Evolutionary conservation across 2,329 filamentous ascomycete species (phyloP), one percentile per base, ranked within the genome.

Genomic region (Emergomyces orientalis): DNA sequence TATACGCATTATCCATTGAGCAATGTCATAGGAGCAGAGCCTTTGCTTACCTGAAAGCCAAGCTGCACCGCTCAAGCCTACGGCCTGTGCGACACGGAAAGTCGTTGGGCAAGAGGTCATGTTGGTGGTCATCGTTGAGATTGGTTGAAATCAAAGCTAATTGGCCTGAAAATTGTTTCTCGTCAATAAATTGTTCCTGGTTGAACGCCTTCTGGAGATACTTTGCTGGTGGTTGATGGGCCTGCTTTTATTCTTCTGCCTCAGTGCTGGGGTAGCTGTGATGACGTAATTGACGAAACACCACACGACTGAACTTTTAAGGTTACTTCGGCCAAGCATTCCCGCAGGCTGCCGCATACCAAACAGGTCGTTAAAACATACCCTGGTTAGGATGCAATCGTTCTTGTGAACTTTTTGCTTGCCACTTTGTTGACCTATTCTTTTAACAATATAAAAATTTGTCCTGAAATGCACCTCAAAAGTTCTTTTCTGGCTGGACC

Each of bases 61-160:
- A n/a, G 68, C 69, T 25, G 72, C 68, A 17, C 72, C 71, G 5
- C 66, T 69, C 13, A 72, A 62, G 55, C 71, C 72, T 8, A 72
- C 57, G 8, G 64, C 67, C 54, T 73, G 72, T 19, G 71, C 71
- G 37, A 70, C 27, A 30, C 67, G 68, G 56, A 72, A 59, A 27
- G 39, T 14, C n/a, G 39, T 22, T 32, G 57, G 57, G 17, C 17
- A 59, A 45, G 39, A 30, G 41, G 25, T n/a, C 57, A 47, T 59
- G n/a, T 39, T 58, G 39, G 37, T 45, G 19, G 34, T 14, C n/a
- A 39, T 57, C 11, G 54, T 27, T 57, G 11, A 55, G 3, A 5
- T 25, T 41, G 13, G n/a, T 55, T 54, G 17, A 54, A 34, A 54
- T 34, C 14, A 54, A 5, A 54, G 51, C 2, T 14, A 14, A 11